A percentile compares a stretch with the other conserved stretches of the same genome.
Conservation (phyloP, 495 filamentous ascomycete species). For the Talaromyces proteolyticus region DNA sequence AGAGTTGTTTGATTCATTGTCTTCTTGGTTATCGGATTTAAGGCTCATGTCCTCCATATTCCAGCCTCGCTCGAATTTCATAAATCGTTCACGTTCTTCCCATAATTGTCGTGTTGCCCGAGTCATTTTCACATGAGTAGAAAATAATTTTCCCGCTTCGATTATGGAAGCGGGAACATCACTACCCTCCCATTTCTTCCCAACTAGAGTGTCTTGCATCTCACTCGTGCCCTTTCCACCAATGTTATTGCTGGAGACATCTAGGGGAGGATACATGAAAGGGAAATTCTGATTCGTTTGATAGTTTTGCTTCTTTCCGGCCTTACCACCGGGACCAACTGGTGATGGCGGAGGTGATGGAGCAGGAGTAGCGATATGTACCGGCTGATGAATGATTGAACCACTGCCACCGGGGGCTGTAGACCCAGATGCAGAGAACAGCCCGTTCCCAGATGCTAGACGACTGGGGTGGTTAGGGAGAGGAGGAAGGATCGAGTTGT, state of each 20-base stretch:
- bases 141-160: conserved; percentile 92
- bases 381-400: conserved; percentile 90
- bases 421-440: conserved; percentile 37
- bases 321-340: conserved; percentile 79
- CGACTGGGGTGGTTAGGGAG: conserved; percentile 68
- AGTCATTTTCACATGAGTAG: conserved; percentile 80
- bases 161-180: conserved; percentile 90
- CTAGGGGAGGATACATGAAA: conserved; percentile 90
- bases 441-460: conserved; percentile 25
- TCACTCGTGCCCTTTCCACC: conserved; percentile 80
- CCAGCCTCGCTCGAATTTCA: conserved; percentile 90
- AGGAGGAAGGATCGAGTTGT: conserved; percentile 84
- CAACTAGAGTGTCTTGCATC: conserved; percentile 68
- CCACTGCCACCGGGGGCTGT: conserved; percentile 42
- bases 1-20: conserved; percentile 30
- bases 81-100: conserved; percentile 85
- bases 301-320: conserved; percentile 97
- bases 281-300: conserved; percentile 99
- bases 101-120: conserved; percentile 88
- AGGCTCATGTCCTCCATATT: conserved; percentile 50
- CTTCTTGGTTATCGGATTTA: conserved; percentile 23
- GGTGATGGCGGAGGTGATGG: conserved; percentile 97
- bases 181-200: conserved; percentile 80
- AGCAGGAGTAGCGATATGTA: conserved; percentile 95
- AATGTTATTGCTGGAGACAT: conserved; percentile 72